A percentile compares a stretch with the other conserved stretches of the same genome.
These are phyloP conservation scores for Penicillium corylophilum DNA, from an alignment of 2,329 filamentous ascomycete genomes.

Conservation along the genomic window DNA sequence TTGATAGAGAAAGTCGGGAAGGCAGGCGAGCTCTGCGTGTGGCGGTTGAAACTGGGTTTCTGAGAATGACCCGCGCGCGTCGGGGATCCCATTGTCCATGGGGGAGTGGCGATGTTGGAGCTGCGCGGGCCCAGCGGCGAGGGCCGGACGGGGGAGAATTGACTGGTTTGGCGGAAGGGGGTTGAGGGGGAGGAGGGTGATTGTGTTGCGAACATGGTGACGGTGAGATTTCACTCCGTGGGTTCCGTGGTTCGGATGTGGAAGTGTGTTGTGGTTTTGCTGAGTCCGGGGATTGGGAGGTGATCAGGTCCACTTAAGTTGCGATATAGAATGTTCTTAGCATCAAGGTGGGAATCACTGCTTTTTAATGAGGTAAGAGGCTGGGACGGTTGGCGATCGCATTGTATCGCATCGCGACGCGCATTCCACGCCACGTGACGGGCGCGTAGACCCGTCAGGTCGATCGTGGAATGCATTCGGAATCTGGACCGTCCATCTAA, in stretches of 20 bases:
- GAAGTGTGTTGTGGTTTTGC: conserved; percentile 18
- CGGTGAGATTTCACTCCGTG: conserved; percentile 6
- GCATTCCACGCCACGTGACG: conserved; percentile 18
- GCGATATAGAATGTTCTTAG: neutral
- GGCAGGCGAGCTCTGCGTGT: conserved; percentile 11
- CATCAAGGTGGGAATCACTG: conserved; percentile 2
- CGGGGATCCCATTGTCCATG: conserved; percentile 22
- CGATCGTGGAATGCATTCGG: neutral
- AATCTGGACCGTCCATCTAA: neutral
- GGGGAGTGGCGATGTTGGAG: conserved; percentile 19
- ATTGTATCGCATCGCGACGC: conserved; percentile 11
- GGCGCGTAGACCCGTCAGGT: conserved; percentile 7
- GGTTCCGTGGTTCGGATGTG: conserved; percentile 20
- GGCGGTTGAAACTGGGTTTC: conserved; percentile 6
- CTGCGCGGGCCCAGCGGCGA: conserved; percentile 26
- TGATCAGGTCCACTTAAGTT: conserved; percentile 1
- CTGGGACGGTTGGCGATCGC: conserved; percentile 10
- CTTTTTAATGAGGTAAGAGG: conserved; percentile 11
- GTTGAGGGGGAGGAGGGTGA: conserved; percentile 18
- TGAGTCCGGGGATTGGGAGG: conserved; percentile 6
- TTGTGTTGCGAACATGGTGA: conserved; percentile 33
- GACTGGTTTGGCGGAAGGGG: conserved; percentile 22
- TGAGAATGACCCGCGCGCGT: conserved; percentile 4
- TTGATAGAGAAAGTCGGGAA: conserved; percentile 12
- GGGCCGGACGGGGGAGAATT: conserved; percentile 23